phyloP scores from a whole-genome alignment of 768 basidiomycete genomes.

The Suillus subalutaceus region DNA sequence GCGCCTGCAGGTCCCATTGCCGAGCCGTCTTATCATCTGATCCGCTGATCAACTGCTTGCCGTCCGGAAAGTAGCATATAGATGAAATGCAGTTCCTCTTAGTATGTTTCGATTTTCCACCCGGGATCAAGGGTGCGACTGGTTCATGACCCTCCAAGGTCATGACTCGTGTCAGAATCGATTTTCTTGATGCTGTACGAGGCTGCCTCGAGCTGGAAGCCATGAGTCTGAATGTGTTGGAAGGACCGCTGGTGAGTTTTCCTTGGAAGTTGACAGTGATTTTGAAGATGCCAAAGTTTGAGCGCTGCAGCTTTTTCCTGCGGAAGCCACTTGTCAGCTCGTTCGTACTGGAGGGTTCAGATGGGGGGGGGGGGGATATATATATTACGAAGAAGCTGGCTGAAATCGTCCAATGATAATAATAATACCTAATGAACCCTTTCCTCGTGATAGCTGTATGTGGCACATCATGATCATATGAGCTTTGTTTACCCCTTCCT shows the following conservation, averaged over 20 bases:
- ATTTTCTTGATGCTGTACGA: not conserved
- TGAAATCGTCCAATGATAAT: too few species aligned
- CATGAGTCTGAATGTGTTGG: not conserved
- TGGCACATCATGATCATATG: too few species aligned
- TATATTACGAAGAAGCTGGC: too few species aligned
- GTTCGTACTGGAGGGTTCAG: too few species aligned
- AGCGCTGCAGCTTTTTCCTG: too few species aligned
- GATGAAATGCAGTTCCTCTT: not conserved
- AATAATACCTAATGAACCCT: too few species aligned
- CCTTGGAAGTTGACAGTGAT: too few species aligned
- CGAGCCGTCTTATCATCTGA: not conserved
- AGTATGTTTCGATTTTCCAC: not conserved
- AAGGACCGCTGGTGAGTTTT: not conserved
- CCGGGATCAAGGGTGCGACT: not conserved
- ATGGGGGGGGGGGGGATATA: too few species aligned
- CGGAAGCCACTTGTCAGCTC: too few species aligned
- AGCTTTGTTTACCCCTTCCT: too few species aligned
- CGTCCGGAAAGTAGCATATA: not conserved
- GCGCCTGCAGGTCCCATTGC: not conserved
- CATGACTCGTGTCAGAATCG: not conserved
- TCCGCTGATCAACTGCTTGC: not conserved
- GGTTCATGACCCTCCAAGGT: not conserved
- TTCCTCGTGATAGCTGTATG: too few species aligned
- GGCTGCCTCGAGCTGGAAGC: not conserved
- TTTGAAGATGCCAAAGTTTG: too few species aligned